These are phyloP conservation scores for Tinospora cordifolia DNA, from an alignment of 164 flowering plant genomes.

Conservation along the genomic window DNA sequence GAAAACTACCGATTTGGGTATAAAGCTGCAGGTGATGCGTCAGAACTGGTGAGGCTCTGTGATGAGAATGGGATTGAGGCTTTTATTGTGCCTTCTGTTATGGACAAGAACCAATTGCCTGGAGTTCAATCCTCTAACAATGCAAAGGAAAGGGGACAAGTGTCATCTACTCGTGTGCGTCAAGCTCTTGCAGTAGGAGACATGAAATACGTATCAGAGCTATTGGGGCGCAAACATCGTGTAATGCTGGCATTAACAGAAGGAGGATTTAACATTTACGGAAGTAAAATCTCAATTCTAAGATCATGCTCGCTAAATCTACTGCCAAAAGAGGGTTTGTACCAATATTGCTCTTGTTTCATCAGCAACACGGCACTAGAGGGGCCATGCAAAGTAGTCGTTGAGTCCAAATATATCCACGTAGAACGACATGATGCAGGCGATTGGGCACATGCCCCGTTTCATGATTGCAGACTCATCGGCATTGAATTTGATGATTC, in stretches of 20 bases:
- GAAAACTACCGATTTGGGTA: conserved; percentile 93
- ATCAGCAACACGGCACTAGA: conserved; percentile 28
- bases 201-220: conserved; percentile 74
- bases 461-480: conserved; percentile 29
- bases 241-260: conserved; percentile 37
- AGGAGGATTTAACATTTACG: conserved; percentile 18
- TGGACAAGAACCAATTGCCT: conserved; percentile 58
- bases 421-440: conserved; percentile 32
- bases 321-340: conserved; percentile 74
- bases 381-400: conserved; percentile 47
- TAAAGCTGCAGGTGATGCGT: conserved; percentile 83
- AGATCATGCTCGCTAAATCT: conserved; percentile 59
- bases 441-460: conserved; percentile 10
- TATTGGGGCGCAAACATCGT: conserved; percentile 79
- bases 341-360: conserved; percentile 48
- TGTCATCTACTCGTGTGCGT: conserved; percentile 92
- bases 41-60: conserved; percentile 62
- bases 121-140: conserved; percentile 14
- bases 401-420: conserved; percentile 52
- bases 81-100: conserved; percentile 68
- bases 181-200: conserved; percentile 71
- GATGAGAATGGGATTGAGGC: conserved; percentile 64
- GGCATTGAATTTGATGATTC: conserved; percentile 57
- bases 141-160: conserved; percentile 74
- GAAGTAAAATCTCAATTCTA: conserved; percentile 38